phyloP scores from a whole-genome alignment of 2,329 filamentous ascomycete genomes.

The Zalaria sp. region DNA sequence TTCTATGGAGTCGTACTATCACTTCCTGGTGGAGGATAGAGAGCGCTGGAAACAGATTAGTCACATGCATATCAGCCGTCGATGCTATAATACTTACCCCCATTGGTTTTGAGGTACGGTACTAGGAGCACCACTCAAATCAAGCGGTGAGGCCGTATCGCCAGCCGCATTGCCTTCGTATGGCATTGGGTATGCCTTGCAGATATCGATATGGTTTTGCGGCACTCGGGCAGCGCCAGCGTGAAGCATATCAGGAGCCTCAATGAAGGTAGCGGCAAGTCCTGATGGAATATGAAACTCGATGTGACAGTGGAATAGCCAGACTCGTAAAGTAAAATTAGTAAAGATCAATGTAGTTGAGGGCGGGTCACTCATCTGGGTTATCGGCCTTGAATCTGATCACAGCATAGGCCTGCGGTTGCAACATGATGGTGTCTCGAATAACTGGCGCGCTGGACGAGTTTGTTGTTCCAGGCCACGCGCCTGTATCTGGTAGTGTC shows the following conservation, averaged over 20 bases:
- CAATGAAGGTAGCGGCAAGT: conserved; percentile 2
- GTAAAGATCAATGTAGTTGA: conserved; percentile 6
- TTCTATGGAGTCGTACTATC: no score
- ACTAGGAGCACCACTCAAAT: conserved; percentile 39
- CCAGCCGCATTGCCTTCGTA: conserved; percentile 60
- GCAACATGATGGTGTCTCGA: conserved; percentile 24
- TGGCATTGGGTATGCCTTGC: conserved; percentile 37
- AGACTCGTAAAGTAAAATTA: conserved; percentile 9
- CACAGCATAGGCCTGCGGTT: conserved; percentile 21
- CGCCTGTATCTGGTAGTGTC: conserved; percentile 10
- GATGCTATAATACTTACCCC: neutral
- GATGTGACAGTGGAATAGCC: conserved; percentile 24
- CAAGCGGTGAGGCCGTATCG: conserved; percentile 48
- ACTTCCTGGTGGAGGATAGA: no score
- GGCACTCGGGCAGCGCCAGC: conserved; percentile 43
- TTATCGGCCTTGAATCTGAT: conserved; percentile 22
- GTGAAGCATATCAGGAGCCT: conserved; percentile 40
- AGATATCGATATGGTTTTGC: conserved; percentile 45
- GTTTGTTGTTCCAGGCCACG: conserved; percentile 9
- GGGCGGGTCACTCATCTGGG: conserved; percentile 18
- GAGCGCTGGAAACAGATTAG: no score
- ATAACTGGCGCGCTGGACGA: conserved; percentile 10
- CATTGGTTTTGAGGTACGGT: neutral
- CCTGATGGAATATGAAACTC: conserved; percentile 4
- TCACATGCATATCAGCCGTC: no score